Conservation (phyloP, 2,329 filamentous ascomycete genomes). For the Stemphylium vesicarium region DNA sequence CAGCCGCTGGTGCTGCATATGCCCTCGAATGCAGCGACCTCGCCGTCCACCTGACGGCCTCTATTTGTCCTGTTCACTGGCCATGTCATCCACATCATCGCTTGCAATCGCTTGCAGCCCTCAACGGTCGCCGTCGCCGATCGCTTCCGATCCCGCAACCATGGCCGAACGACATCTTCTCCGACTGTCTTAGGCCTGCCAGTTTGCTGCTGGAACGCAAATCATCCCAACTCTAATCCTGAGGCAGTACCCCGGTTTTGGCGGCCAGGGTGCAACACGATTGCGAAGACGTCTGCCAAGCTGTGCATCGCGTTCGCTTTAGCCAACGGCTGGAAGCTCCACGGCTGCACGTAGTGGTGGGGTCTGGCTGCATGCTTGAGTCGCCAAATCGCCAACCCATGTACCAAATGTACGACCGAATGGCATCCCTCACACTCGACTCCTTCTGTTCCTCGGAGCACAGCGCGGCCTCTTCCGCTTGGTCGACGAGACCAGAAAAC, state of each 20-base stretch:
- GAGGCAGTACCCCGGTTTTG: slow-evolving; percentile 18
- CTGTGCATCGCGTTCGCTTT: slow-evolving; percentile 21
- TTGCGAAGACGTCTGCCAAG: slow-evolving; percentile 17
- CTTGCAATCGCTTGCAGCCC: slow-evolving; percentile 22
- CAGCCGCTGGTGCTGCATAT: slow-evolving; percentile 19
- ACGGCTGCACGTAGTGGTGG: slow-evolving; percentile 1
- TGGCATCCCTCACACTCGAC: slow-evolving; percentile 8
- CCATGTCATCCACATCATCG: slow-evolving; percentile 7
- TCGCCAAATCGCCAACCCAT: slow-evolving; percentile 11
- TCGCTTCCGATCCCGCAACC: slow-evolving; percentile 16
- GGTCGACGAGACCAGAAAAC: neutral
- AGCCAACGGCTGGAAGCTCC: slow-evolving; percentile 14
- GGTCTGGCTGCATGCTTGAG: slow-evolving; percentile 6
- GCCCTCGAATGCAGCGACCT: slow-evolving; percentile 30
- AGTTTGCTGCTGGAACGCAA: neutral
- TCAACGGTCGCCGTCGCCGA: slow-evolving; percentile 34
- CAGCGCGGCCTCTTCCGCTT: slow-evolving; percentile 14
- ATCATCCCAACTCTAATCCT: slow-evolving; percentile 4
- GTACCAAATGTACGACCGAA: slow-evolving; percentile 7
- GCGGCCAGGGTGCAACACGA: slow-evolving; percentile 10
- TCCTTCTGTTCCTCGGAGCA: slow-evolving; percentile 12
- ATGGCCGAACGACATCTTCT: too few relatives aligned
- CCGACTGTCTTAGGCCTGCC: too few relatives aligned
- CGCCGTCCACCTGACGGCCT: slow-evolving; percentile 27
- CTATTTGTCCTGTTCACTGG: neutral